Evolutionary conservation across 176 grass and related monocot genomes (phyloP).

Genomic region (Zizania latifolia): DNA sequence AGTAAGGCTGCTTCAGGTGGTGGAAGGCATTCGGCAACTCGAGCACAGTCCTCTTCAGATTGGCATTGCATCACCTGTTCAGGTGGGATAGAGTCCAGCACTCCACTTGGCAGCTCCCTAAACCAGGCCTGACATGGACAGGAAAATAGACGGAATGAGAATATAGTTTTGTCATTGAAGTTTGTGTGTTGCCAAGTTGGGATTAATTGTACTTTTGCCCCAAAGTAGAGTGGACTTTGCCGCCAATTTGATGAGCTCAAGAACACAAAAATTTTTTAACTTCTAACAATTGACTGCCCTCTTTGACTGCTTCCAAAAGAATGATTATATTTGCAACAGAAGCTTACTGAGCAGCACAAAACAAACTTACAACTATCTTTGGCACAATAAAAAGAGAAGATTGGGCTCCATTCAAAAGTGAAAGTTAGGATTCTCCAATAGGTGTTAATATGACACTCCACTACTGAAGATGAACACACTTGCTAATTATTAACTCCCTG

Average conservation of each 20-base stretch:
- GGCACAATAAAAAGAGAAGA: not conserved
- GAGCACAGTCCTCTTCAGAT: too few relatives aligned
- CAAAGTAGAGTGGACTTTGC: too few relatives aligned
- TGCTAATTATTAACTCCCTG: not conserved
- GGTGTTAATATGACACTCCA: not conserved
- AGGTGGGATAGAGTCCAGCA: conserved; percentile 60
- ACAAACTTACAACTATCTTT: not conserved
- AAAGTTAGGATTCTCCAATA: not conserved
- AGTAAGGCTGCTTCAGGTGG: conserved; percentile 48
- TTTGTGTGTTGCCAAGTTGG: not conserved
- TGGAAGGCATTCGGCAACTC: conserved; percentile 49
- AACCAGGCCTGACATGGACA: conserved; percentile 70
- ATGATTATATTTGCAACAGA: conserved; percentile 14
- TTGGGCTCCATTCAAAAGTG: not conserved
- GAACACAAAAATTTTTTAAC: conserved; percentile 4
- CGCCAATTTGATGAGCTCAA: too few relatives aligned
- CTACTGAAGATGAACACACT: conserved; percentile 8
- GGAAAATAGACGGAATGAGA: conserved; percentile 10
- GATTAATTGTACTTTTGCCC: too few relatives aligned
- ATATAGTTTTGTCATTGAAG: not conserved
- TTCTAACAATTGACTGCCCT: not conserved
- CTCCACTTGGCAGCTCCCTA: conserved; percentile 62
- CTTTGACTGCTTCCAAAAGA: not conserved
- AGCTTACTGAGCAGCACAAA: not conserved
- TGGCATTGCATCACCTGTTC: too few relatives aligned